A percentile compares a stretch with the other conserved stretches of the same genome.
These are phyloP conservation scores for Ophiocordyceps camponoti-floridani DNA, from an alignment of 2,329 filamentous ascomycete species.

Conservation along the genomic window DNA sequence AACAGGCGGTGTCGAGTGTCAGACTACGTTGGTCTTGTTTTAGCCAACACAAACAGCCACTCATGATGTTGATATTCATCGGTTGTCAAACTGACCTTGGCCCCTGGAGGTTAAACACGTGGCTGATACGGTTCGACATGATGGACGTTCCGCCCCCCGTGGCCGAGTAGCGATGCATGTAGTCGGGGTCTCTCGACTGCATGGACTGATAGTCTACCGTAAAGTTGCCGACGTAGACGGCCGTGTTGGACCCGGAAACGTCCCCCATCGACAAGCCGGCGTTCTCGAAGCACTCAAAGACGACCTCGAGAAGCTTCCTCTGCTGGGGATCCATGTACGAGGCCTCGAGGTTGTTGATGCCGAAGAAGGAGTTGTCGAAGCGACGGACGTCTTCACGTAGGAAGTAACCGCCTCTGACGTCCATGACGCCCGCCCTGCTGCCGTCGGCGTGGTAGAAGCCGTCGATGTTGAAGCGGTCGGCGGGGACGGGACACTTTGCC, in stretches of 20 bases:
- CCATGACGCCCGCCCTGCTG: slow-evolving; percentile 6
- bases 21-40: slow-evolving; percentile 4
- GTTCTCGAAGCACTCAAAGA: slow-evolving; percentile 22
- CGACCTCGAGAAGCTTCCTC: slow-evolving; percentile 19
- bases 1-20: slow-evolving; percentile 18
- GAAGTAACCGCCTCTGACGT: slow-evolving; percentile 9
- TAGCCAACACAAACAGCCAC: not conserved
- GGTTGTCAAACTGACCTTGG: slow-evolving; percentile 3
- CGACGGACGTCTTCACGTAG: slow-evolving; percentile 10
- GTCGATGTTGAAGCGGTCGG: slow-evolving; percentile 10
- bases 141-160: slow-evolving; percentile 16
- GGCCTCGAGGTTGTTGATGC: slow-evolving; percentile 18
- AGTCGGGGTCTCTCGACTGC: slow-evolving; percentile 4
- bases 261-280: slow-evolving; percentile 14
- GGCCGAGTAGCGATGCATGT: slow-evolving; percentile 1
- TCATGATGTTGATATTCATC: too few relatives aligned
- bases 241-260: slow-evolving; percentile 4
- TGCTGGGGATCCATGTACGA: slow-evolving; percentile 22
- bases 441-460: slow-evolving; percentile 15
- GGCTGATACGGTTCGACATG: slow-evolving; percentile 16
- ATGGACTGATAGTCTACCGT: slow-evolving; percentile 4
- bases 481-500: slow-evolving; percentile 1
- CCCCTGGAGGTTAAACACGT: slow-evolving; percentile 19
- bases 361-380: slow-evolving; percentile 21
- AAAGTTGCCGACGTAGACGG: slow-evolving; percentile 5